These are phyloP conservation scores for Alternaria incomplexa DNA, from an alignment of 2,329 filamentous ascomycete genomes.

Conservation along the genomic window DNA sequence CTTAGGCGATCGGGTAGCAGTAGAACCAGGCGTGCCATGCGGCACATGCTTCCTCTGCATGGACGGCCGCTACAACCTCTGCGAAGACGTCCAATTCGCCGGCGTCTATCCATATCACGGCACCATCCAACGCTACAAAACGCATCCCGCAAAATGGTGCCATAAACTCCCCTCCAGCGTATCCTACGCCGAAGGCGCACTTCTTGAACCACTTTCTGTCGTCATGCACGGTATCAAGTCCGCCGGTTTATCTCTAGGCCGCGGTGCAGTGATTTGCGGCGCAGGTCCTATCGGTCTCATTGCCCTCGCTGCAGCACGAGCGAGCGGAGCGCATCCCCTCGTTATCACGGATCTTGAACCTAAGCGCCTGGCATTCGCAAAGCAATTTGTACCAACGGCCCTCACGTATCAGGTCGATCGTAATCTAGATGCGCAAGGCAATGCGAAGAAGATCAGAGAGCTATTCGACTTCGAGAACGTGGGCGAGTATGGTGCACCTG, in stretches of 20 bases:
- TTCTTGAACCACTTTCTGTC: slow-evolving; percentile 69
- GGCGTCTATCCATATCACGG: slow-evolving; percentile 68
- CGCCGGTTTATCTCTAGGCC: slow-evolving; percentile 61
- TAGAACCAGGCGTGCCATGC: slow-evolving; percentile 72
- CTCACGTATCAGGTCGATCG: slow-evolving; percentile 62
- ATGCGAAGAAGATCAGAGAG: slow-evolving; percentile 60
- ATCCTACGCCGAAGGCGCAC: slow-evolving; percentile 64
- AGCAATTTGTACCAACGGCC: slow-evolving; percentile 61
- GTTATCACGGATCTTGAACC: slow-evolving; percentile 69
- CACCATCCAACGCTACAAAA: slow-evolving; percentile 66
- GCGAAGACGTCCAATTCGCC: slow-evolving; percentile 66
- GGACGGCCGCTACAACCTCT: slow-evolving; percentile 68
- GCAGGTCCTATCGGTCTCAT: slow-evolving; percentile 71
- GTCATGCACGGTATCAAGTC: slow-evolving; percentile 66
- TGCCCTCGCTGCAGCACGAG: slow-evolving; percentile 64
- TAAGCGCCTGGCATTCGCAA: slow-evolving; percentile 63
- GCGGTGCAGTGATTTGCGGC: slow-evolving; percentile 60
- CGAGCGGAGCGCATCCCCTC: slow-evolving; percentile 68
- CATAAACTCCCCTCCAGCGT: slow-evolving; percentile 61
- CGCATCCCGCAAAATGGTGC: slow-evolving; percentile 65
- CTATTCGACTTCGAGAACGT: slow-evolving; percentile 56
- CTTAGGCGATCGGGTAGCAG: slow-evolving; percentile 66
- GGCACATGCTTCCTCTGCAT: slow-evolving; percentile 64
- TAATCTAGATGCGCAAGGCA: slow-evolving; percentile 55
- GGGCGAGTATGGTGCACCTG: slow-evolving; percentile 63